phyloP scores from a whole-genome alignment of 2,329 filamentous ascomycete species.

The Talaromyces sp. region DNA sequence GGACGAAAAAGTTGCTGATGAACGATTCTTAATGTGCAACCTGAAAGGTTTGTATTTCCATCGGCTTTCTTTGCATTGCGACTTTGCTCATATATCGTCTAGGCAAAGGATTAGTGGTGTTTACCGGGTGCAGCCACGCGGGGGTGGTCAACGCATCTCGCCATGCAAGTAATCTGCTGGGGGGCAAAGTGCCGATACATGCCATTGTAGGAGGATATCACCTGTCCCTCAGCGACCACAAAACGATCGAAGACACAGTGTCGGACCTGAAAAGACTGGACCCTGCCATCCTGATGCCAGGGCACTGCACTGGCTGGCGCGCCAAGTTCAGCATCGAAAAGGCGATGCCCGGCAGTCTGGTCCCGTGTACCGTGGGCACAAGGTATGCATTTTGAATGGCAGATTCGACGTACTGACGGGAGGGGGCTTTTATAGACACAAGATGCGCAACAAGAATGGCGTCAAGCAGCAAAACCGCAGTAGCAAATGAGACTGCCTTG shows the following conservation, averaged over 20 bases:
- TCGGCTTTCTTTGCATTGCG: background rate
- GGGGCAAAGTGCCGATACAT: conserved; percentile 37
- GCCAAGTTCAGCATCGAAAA: conserved; percentile 50
- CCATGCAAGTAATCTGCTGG: conserved; percentile 40
- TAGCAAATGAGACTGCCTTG: background rate
- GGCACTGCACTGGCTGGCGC: conserved; percentile 53
- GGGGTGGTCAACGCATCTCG: conserved; percentile 49
- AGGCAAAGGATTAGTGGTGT: conserved; percentile 50
- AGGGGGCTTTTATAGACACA: background rate
- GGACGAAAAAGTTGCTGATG: conserved; percentile 48
- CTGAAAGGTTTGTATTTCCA: conserved; percentile 39
- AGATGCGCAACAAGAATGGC: background rate
- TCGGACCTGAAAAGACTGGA: conserved; percentile 44
- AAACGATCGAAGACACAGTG: conserved; percentile 42
- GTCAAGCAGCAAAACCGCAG: background rate
- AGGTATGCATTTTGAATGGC: conserved; percentile 30
- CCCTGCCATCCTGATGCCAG: conserved; percentile 48
- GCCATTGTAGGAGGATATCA: conserved; percentile 52
- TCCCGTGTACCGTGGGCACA: conserved; percentile 48
- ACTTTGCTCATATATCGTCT: background rate
- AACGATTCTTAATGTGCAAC: conserved; percentile 50
- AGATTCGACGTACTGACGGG: background rate
- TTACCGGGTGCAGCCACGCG: conserved; percentile 53
- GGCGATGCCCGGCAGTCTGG: conserved; percentile 45
- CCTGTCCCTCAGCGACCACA: conserved; percentile 42